Conservation (phyloP, 352 stramenopile species). For the Globisporangium heterothallicum region DNA sequence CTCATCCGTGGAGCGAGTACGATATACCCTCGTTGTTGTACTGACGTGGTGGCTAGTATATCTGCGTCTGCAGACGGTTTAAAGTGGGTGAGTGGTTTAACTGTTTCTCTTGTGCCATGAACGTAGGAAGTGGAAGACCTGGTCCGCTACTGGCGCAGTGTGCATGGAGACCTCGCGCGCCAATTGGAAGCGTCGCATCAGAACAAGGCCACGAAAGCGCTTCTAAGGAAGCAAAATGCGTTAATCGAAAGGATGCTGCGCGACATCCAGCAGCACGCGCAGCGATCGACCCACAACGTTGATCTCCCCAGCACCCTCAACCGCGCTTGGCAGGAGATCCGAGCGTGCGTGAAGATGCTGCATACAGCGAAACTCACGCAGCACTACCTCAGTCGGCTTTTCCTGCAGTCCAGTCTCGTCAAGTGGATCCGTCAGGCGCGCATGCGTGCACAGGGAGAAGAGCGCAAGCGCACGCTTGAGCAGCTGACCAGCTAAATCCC, state of each 20-base stretch:
- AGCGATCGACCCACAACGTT: conserved; percentile 9
- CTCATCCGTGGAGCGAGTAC: conserved; percentile 33
- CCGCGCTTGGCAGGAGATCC: conserved; percentile 54
- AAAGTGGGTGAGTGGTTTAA: not conserved
- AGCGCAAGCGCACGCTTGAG: conserved; percentile 16
- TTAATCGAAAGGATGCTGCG: conserved; percentile 50
- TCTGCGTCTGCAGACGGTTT: too few species aligned
- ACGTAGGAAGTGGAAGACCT: conserved; percentile 59
- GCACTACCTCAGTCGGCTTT: conserved; percentile 58
- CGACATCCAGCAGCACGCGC: conserved; percentile 22
- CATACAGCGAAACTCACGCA: conserved; percentile 66
- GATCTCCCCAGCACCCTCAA: conserved; percentile 10
- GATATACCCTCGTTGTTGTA: not conserved
- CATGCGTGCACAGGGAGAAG: conserved; percentile 30
- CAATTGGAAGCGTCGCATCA: conserved; percentile 61
- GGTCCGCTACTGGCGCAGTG: conserved; percentile 48
- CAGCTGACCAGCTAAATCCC: conserved; percentile 9
- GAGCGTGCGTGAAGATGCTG: conserved; percentile 55
- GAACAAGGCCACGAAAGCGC: conserved; percentile 50
- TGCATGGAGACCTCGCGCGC: conserved; percentile 36
- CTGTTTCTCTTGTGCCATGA: not conserved
- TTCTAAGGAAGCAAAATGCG: conserved; percentile 48
- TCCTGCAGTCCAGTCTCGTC: conserved; percentile 52
- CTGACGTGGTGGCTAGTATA: too few species aligned
- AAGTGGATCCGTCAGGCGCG: conserved; percentile 49